A percentile compares a stretch with the other conserved stretches of the same genome.
Conservation (phyloP, 2,329 filamentous ascomycete genomes). For the Talaromyces sp. region DNA sequence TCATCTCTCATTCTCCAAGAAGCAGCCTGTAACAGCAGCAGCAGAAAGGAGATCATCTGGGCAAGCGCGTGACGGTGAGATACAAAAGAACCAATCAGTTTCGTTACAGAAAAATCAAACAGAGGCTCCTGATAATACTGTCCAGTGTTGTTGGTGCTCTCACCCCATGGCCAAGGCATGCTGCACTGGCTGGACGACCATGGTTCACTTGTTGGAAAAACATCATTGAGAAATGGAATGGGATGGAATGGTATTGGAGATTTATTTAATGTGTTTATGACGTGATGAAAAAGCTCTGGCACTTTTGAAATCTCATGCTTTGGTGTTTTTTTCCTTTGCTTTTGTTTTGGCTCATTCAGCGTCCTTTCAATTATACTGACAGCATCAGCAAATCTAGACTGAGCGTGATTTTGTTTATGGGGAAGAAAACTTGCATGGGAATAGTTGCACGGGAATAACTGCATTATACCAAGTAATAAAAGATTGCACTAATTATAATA, state of each 20-base stretch:
- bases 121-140: background rate
- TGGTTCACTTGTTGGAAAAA: slow-evolving; percentile 11
- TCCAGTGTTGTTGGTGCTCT: slow-evolving; percentile 8
- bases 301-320: background rate
- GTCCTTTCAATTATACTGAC: background rate
- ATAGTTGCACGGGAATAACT: background rate
- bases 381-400: background rate
- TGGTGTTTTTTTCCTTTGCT: too few species aligned
- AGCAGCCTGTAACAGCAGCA: background rate
- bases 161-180: slow-evolving; percentile 10
- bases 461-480: background rate
- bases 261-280: background rate
- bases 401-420: background rate
- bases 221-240: slow-evolving; percentile 7
- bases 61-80: background rate
- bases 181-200: slow-evolving; percentile 10
- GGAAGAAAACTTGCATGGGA: background rate
- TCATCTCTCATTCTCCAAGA: slow-evolving; percentile 1
- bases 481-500: background rate
- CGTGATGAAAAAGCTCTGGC: background rate
- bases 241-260: too few species aligned
- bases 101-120: too few species aligned
- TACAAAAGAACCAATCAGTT: background rate
- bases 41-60: background rate
- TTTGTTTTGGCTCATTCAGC: background rate